Conservation (phyloP, 2,329 filamentous ascomycete species). For the Exophiala lecanii-corni region DNA sequence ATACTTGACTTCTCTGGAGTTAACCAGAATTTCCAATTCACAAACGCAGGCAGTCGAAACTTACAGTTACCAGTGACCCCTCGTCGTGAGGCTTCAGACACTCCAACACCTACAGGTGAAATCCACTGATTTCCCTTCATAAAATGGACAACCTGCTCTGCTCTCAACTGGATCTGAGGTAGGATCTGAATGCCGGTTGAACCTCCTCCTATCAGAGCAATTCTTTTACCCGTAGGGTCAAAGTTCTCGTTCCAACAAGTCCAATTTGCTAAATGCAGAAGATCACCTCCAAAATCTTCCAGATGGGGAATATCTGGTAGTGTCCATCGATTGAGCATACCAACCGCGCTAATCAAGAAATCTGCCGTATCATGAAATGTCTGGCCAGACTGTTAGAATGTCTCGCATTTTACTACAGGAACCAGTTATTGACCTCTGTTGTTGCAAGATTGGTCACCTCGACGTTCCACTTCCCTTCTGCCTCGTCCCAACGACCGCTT, state of each 20-base stretch:
- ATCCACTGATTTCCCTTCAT: conserved; percentile 27
- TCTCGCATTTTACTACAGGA: too few relatives aligned
- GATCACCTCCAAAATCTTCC: conserved; percentile 26
- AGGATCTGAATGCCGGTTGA: conserved; percentile 38
- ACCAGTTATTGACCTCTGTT: conserved; percentile 8
- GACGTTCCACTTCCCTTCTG: conserved; percentile 7
- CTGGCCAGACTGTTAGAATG: not conserved
- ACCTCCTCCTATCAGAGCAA: conserved; percentile 31
- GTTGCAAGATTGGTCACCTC: conserved; percentile 4
- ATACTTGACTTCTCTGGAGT: too few relatives aligned
- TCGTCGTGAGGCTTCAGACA: not conserved
- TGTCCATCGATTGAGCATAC: conserved; percentile 26
- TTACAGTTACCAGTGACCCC: not conserved
- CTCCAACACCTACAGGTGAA: conserved; percentile 18
- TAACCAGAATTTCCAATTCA: too few relatives aligned
- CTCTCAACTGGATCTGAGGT: conserved; percentile 32
- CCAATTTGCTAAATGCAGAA: conserved; percentile 28
- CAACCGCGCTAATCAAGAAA: conserved; percentile 33
- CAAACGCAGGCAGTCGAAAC: too few relatives aligned
- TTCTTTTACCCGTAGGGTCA: conserved; percentile 25
- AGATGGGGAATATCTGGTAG: conserved; percentile 31
- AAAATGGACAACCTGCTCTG: conserved; percentile 26
- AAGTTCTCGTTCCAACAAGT: conserved; percentile 24
- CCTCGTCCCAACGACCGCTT: conserved; percentile 18
- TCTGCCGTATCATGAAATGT: conserved; percentile 27